Percentiles rank a stretch among this genome's conserved stretches.
Conservation (phyloP, 73 alveolate genomes). For the Blepharisma japonicum region DNA sequence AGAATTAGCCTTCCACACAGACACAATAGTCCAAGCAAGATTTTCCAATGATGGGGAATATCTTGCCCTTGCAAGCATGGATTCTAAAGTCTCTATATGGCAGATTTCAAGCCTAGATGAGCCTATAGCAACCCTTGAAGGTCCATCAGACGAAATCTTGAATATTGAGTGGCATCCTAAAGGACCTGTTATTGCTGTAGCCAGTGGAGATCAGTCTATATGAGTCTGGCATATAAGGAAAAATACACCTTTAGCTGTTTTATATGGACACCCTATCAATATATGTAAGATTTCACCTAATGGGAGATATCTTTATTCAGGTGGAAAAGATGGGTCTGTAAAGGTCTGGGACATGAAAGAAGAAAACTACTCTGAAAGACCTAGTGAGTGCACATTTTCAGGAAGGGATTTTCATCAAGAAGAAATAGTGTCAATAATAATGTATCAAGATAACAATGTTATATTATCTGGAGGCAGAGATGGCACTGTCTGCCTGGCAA, state of each 20-base stretch:
- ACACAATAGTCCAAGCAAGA: neutral
- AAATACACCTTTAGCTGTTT: constrained; percentile 17
- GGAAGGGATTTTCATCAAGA: neutral
- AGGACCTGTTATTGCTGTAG: neutral
- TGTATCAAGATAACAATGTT: neutral
- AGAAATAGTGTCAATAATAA: neutral
- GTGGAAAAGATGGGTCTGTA: constrained; percentile 13
- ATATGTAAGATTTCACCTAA: neutral
- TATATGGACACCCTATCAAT: constrained; percentile 16
- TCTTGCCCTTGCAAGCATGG: constrained; percentile 18
- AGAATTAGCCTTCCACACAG: constrained; percentile 21
- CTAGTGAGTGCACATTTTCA: neutral
- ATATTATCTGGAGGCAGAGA: neutral
- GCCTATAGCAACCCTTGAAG: neutral
- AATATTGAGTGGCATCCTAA: constrained; percentile 7
- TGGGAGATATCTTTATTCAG: constrained; percentile 17
- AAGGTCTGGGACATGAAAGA: constrained; percentile 26
- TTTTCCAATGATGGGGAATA: constrained; percentile 14
- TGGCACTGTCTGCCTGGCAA: constrained; percentile 1
- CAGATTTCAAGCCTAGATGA: neutral
- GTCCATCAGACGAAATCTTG: constrained; percentile 11
- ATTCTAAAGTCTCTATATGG: neutral
- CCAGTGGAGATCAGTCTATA: neutral
- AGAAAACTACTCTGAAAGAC: neutral
- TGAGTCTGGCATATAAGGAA: constrained; percentile 25